phyloP scores from a whole-genome alignment of 2,329 filamentous ascomycete species.

The Aschersonia sp. region DNA sequence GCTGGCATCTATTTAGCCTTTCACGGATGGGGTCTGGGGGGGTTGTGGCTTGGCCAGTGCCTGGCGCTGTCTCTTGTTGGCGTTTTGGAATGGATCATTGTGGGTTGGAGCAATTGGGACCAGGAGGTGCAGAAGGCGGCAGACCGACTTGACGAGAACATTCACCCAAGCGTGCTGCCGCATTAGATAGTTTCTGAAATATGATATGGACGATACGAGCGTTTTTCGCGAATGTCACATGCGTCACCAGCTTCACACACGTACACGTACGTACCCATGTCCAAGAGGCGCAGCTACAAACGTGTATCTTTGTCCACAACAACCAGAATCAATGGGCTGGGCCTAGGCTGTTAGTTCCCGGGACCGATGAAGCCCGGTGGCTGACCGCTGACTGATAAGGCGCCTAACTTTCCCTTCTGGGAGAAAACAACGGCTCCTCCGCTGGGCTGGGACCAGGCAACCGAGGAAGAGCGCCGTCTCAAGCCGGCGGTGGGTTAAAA shows the following conservation, averaged over 20 bases:
- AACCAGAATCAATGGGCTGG: no score
- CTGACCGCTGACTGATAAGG: not conserved
- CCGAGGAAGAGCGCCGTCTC: not conserved
- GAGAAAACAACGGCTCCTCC: not conserved
- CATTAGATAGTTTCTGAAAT: not conserved
- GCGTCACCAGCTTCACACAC: not conserved
- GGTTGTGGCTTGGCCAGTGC: conserved; percentile 74
- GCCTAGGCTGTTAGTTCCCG: not conserved
- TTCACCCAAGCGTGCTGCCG: not conserved
- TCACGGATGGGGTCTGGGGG: conserved; percentile 67
- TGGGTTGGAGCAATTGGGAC: conserved; percentile 52
- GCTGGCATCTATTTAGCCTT: conserved; percentile 76
- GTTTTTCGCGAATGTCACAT: not conserved
- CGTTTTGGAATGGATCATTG: conserved; percentile 50
- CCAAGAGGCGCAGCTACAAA: no score
- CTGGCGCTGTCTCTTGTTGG: conserved; percentile 72
- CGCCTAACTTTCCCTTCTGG: not conserved
- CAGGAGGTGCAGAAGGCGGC: conserved; percentile 12
- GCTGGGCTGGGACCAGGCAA: not conserved
- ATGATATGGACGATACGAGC: not conserved
- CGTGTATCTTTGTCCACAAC: no score
- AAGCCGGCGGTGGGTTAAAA: no score
- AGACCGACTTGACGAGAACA: conserved; percentile 9
- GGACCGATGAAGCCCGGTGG: not conserved
- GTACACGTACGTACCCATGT: not conserved